Conservation (phyloP, 208 protist genomes). For the Trypanosomatidae sp. region DNA sequence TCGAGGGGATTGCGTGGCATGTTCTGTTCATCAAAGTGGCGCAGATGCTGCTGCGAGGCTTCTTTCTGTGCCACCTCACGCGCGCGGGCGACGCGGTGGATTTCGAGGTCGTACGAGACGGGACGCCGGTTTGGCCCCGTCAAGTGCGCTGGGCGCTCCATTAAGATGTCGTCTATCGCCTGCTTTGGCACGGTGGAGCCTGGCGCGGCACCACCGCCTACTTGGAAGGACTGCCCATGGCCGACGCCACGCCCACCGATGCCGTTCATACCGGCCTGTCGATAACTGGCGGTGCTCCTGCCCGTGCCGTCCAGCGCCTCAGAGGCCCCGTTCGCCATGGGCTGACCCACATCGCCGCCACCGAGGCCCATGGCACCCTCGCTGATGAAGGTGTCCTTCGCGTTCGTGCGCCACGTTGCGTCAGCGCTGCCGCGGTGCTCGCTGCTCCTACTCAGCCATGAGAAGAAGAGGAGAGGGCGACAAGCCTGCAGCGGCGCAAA, state of each 20-base stretch:
- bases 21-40: slow-evolving; percentile 45
- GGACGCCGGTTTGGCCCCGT: slow-evolving; percentile 34
- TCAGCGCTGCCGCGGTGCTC: slow-evolving; percentile 18
- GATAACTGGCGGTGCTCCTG: slow-evolving; percentile 10
- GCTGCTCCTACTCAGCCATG: slow-evolving; percentile 24
- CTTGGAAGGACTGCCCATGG: neutral
- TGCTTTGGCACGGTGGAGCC: slow-evolving; percentile 34
- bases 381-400: slow-evolving; percentile 30
- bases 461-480: slow-evolving; percentile 16
- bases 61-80: slow-evolving; percentile 19
- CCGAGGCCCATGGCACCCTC: slow-evolving; percentile 32
- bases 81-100: slow-evolving; percentile 30
- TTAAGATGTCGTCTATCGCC: slow-evolving; percentile 44
- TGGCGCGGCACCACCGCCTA: slow-evolving; percentile 14
- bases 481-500: slow-evolving; percentile 8
- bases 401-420: slow-evolving; percentile 7
- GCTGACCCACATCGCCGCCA: slow-evolving; percentile 25
- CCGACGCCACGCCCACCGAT: slow-evolving; percentile 3
- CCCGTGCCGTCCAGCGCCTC: slow-evolving; percentile 24
- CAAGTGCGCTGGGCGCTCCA: slow-evolving; percentile 31
- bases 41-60: slow-evolving; percentile 19
- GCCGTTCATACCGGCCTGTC: slow-evolving; percentile 5
- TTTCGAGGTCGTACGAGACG: slow-evolving; percentile 52
- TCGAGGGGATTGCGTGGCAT: slow-evolving; percentile 57
- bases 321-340: slow-evolving; percentile 25